Base-by-base conservation (phyloP, 1,284 basidiomycete species). In the Tilletia indica region DNA sequence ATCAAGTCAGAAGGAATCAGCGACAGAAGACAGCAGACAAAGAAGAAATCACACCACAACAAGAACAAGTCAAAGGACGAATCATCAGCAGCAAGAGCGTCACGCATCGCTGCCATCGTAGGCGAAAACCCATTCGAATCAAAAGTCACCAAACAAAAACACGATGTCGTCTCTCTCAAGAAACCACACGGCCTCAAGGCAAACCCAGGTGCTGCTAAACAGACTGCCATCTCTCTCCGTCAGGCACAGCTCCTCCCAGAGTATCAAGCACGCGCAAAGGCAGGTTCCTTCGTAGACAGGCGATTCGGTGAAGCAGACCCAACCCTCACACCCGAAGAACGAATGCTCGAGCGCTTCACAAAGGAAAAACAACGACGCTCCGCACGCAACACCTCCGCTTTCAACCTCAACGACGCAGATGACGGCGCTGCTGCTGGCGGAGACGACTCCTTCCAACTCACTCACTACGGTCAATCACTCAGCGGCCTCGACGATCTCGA, bases 271-370 rank as follows among this genome's bases (percentile, higher is more conserved):
- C 89, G 93, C 69, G 89, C 91, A 75, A 91, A 91, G 77, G 90
- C 91, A 14, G 94, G 95, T 11, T 92, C 93, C 4, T 91, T 99
- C 76, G 86, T 96, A 70, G 97, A 99, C 85, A 89, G 93, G 70
- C 91, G 97, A 51, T 97, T 99, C 80, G 97, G 97, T 86, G 97
- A 99, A 88, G 91, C 92, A 79, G 91, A 99, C 79, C 90, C 94
- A 1, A 89, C 89, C 11, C 90, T 99, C 88, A 91, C 91, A 11
- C 87, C 94, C 19, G 97, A 99, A 84, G 96, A 99, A 80, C 92
- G 94, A 76, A 98, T 98, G 91, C 88, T 99, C 38, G 94, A 97
- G 85, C 91, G 97, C 48, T 99, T 97, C 85, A 98, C 94, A 4
- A 89, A 89, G 73, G 96, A 98, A 85, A 77, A 80, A 64, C 78